These are phyloP conservation scores for Kwoniella shivajii DNA, from an alignment of 1,284 basidiomycete genomes.

Conservation along the genomic window DNA sequence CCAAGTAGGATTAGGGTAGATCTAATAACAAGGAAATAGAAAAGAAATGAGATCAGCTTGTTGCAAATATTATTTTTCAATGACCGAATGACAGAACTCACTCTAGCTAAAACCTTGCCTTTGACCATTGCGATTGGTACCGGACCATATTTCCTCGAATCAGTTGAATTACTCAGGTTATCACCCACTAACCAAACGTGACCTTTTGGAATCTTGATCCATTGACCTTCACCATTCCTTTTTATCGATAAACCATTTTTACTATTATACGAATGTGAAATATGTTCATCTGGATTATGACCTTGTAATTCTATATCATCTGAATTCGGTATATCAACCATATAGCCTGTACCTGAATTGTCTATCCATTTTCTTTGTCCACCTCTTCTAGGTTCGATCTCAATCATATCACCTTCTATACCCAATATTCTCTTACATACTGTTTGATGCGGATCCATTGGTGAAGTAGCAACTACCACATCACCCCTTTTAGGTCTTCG, in stretches of 20 bases:
- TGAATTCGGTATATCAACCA: constrained; percentile 31
- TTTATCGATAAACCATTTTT: constrained; percentile 57
- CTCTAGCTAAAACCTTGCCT: constrained; percentile 75
- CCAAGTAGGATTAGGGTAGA: constrained; percentile 25
- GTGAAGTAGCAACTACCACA: constrained; percentile 75
- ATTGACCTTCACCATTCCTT: constrained; percentile 61
- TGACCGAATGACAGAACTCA: constrained; percentile 51
- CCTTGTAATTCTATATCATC: constrained; percentile 36
- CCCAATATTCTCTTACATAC: constrained; percentile 92
- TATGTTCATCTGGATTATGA: constrained; percentile 12
- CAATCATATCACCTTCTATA: constrained; percentile 83
- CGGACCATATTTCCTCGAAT: constrained; percentile 89
- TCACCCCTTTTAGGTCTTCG: constrained; percentile 69
- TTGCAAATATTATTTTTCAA: too few relatives aligned
- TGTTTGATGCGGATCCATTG: constrained; percentile 66
- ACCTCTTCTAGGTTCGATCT: constrained; percentile 67
- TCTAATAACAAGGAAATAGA: constrained; percentile 2
- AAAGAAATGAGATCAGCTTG: background rate
- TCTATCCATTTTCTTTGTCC: constrained; percentile 34
- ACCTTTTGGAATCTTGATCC: constrained; percentile 74
- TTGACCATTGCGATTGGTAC: constrained; percentile 80
- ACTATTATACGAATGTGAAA: constrained; percentile 8
- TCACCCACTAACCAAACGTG: constrained; percentile 94
- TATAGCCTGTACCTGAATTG: constrained; percentile 17
- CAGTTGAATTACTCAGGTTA: constrained; percentile 78